These are phyloP conservation scores for Gaeumannomyces sp. DNA, from an alignment of 2,329 filamentous ascomycete genomes.

Conservation along the genomic window DNA sequence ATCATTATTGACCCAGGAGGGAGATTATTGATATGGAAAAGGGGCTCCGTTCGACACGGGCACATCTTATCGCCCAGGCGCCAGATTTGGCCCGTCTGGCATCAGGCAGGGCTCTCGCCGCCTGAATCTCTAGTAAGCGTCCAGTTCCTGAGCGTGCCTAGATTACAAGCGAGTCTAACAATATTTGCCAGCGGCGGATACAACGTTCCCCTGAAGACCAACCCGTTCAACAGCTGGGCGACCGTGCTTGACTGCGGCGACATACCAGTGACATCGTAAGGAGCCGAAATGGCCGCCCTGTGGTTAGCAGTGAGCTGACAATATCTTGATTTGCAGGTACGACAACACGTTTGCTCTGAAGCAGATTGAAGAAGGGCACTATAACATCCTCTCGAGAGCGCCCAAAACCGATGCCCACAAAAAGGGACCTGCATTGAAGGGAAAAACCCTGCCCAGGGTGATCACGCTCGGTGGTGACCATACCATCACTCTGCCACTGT, in stretches of 20 bases:
- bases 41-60: conserved; percentile 81
- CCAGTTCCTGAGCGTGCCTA: no score
- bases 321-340: conserved; percentile 45
- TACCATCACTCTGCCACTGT: conserved; percentile 54
- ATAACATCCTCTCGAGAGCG: conserved; percentile 62
- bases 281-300: no score
- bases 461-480: conserved; percentile 69
- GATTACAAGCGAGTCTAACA: neutral
- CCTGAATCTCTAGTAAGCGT: conserved; percentile 74
- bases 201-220: conserved; percentile 73
- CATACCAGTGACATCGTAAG: conserved; percentile 76
- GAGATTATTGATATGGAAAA: conserved; percentile 23
- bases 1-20: neutral
- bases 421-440: conserved; percentile 61
- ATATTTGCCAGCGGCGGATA: conserved; percentile 64
- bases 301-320: neutral
- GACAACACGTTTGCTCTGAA: conserved; percentile 76
- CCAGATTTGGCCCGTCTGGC: conserved; percentile 76
- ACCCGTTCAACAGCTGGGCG: conserved; percentile 77
- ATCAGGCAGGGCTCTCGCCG: conserved; percentile 82
- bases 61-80: conserved; percentile 77
- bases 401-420: conserved; percentile 64
- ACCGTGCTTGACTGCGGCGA: conserved; percentile 78
- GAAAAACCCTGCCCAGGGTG: conserved; percentile 70
- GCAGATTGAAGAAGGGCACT: conserved; percentile 82